Evolutionary conservation across 306 rosid species (phyloP).

Genomic region (Fragaria ananassa): DNA sequence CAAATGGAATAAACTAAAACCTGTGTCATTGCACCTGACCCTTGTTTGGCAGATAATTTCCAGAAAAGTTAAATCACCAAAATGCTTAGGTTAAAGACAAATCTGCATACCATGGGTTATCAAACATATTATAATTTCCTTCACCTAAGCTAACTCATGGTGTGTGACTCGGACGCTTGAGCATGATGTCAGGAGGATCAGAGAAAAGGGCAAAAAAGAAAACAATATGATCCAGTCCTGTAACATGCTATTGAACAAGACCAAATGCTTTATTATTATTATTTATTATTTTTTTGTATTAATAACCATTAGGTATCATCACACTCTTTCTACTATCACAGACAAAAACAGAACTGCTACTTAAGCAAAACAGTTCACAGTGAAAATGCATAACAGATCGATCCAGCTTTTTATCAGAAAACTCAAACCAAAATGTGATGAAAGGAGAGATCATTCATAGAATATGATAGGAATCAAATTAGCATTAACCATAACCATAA

Average conservation of each 20-base stretch:
- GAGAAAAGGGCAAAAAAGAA: not conserved
- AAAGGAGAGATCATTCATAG: constrained; percentile 6
- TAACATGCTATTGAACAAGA: not conserved
- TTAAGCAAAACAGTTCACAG: not conserved
- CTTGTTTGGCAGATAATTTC: not conserved
- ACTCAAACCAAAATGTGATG: not conserved
- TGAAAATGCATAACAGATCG: not conserved
- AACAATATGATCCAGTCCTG: not conserved
- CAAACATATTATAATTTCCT: not conserved
- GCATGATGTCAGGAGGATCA: not conserved
- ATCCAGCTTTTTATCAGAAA: not conserved
- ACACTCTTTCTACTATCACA: not conserved
- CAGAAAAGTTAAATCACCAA: not conserved
- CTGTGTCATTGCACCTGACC: not conserved
- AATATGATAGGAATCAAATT: constrained; percentile 17
- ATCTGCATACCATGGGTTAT: not conserved
- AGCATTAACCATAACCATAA: constrained; percentile 26
- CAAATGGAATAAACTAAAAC: not conserved
- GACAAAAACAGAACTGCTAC: not conserved
- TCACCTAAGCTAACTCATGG: not conserved
- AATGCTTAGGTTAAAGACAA: not conserved
- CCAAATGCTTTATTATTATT: not conserved
- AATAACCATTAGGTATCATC: not conserved
- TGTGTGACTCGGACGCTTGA: not conserved
- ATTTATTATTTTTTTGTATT: not conserved